A percentile compares a stretch with the other conserved stretches of the same genome.
phyloP scores from a whole-genome alignment of 2,329 filamentous ascomycete species.

The Trichoderma citrinoviride region DNA sequence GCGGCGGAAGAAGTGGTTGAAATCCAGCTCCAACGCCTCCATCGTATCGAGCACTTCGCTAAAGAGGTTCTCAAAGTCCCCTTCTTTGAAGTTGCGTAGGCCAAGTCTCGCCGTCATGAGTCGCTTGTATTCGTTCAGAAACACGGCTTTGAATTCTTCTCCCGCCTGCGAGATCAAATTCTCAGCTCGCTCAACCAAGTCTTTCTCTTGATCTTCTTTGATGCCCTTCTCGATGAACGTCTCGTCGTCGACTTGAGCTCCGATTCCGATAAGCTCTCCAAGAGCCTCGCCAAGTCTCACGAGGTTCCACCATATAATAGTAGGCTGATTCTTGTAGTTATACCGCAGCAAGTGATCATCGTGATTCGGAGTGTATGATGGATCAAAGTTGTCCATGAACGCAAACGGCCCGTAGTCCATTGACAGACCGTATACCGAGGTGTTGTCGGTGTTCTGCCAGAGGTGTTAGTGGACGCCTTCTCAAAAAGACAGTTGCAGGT shows the following conservation, averaged over 20 bases:
- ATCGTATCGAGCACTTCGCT: slow-evolving; percentile 79
- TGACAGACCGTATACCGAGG: slow-evolving; percentile 81
- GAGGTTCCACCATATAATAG: slow-evolving; percentile 98
- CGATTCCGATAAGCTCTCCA: slow-evolving; percentile 83
- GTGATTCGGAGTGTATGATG: slow-evolving; percentile 92
- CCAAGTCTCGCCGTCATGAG: slow-evolving; percentile 81
- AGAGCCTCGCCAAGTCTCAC: slow-evolving; percentile 86
- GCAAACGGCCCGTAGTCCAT: slow-evolving; percentile 97
- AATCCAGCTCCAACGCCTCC: slow-evolving; percentile 81
- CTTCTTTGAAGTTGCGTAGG: slow-evolving; percentile 63
- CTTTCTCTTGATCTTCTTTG: slow-evolving; percentile 56
- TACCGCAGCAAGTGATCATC: slow-evolving; percentile 88
- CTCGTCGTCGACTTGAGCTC: slow-evolving; percentile 65
- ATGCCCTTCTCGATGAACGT: slow-evolving; percentile 73
- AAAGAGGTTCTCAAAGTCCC: slow-evolving; percentile 78
- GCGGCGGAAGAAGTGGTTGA: slow-evolving; percentile 88
- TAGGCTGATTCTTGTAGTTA: slow-evolving; percentile 89
- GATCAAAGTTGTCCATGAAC: slow-evolving; percentile 97
- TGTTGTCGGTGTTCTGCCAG: slow-evolving; percentile 84
- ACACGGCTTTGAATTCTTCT: slow-evolving; percentile 85
- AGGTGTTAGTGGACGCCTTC: slow-evolving; percentile 24
- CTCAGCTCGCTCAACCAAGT: slow-evolving; percentile 77
- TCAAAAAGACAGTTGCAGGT: neutral
- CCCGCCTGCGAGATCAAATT: slow-evolving; percentile 75
- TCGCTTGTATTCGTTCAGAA: slow-evolving; percentile 83